Evolutionary conservation across 208 protist species (phyloP), one percentile per base, ranked within the genome.

Genomic region (Balamuthia mandrillaris): DNA sequence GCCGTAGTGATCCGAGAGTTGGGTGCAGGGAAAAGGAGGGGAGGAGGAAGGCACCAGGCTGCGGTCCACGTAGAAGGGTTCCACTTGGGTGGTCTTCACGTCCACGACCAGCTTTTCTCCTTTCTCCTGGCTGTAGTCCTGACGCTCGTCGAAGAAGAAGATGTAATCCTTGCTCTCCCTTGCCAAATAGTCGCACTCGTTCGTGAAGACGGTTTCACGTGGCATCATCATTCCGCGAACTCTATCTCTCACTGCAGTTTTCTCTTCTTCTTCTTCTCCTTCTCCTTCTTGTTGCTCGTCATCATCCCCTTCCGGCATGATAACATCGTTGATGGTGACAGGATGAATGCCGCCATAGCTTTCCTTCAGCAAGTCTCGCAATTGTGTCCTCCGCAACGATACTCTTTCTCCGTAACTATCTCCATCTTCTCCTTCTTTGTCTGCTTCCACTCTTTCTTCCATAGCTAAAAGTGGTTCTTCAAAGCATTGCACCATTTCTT

Each of bases 1-100:
- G 33, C 72, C 72, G 52, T 81, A 81, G 72, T 81, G 72, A n/a
- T 81, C 72, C 37, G 72, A 81, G 49, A 81, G 45, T 35, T 81
- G 72, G 31, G 51, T 81, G 47, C 39, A 10, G 31, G 72, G 72
- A 14, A 81, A 21, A 6, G 49, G 49, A n/a, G n/a, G n/a, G n/a
- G n/a, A n/a, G n/a, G n/a, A n/a, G n/a, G n/a, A n/a, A 51, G 41
- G 41, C 65, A 81, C n/a, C 72, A 63, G 41, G 47, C 72, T 44
- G 21, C 49, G 72, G n/a, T 81, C 72, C 21, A 81, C 41, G 52
- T 47, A 63, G 72, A 81, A 81, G 1, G 45, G 72, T 51, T 81
- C 72, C 31, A 81, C 72, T 51, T 81, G 45, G 3, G 72, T 6
- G 4, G 41, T 51, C 72, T 51, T 1, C 18, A 63, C 72, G 24